Evolutionary conservation across 2,329 filamentous ascomycete species (phyloP), one percentile per base, ranked within the genome.

Genomic region (Berkeleyomyces basicola): DNA sequence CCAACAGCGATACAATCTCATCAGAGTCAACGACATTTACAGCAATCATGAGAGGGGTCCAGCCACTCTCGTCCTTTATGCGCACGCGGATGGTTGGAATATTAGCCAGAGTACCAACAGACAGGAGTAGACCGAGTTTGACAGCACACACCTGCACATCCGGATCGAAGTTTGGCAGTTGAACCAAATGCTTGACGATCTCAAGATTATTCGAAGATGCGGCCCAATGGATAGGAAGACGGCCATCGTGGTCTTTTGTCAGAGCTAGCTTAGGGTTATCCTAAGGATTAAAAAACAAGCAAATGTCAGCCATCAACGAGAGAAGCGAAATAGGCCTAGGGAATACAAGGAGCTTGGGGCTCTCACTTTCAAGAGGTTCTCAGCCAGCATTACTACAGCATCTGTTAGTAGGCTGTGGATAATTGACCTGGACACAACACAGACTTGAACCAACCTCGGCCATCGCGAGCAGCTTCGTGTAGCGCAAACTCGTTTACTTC

Each of bases 181-280:
- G 79, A 1, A 87, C 79, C 3, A 97, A 78, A 23, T 92, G 71
- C 59, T 86, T 78, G 16, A 88, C 84, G 64, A 96, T 90, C 33
- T 85, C 81, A 5, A 86, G 74, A 67, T 84, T 85, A 71, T 93
- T 95, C 72, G 88, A 87, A 31, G 91, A 93, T 1, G 84, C 83
- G 0, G 93, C 92, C 93, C 93, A 99, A 77, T 99, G 93, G 63
- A 97, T 84, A 2, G 93, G 86, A 44, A 96, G 82, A 53, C 93
- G 88, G 14, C 90, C 89, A 72, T 99, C 93, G 58, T 88, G 86
- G 70, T 99, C 93, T 69, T 84, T 83, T 64, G 74, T 74, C 57
- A 76, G 78, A 36, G 88, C 85, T 46, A 95, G 81, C 69, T 88
- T 91, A 2, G 88, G 85, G 70, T 95, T 90, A 67, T 85, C 83